Evolutionary conservation across 2,329 filamentous ascomycete genomes (phyloP), one percentile per base, ranked within the genome.

Genomic region (Fonsecaea multimorphosa): DNA sequence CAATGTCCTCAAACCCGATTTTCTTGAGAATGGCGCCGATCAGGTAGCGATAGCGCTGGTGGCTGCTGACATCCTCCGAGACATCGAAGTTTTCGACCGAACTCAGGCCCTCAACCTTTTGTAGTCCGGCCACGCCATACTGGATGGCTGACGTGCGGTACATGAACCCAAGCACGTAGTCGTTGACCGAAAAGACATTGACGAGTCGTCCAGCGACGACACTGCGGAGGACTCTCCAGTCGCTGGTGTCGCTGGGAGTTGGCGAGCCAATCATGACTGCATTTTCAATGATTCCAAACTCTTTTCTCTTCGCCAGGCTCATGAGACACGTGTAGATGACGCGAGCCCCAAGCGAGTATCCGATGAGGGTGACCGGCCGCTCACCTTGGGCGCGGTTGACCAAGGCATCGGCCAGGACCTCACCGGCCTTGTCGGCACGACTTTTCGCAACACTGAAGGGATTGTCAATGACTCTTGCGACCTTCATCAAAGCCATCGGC

Each of bases 111-210:
- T 87, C 78, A 27, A 96, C 86, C 34, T 87, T 83, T 75, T 97
- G 91, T 1, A 98, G 80, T 0, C 93, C 94, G 0, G 93, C 93
- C 49, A 97, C 87, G 2, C 93, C 93, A 46, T 91, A 85, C 69
- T 95, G 90, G 31, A 96, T 85, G 65, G 89, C 93, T 46, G 91
- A 92, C 1, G 92, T 89, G 52, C 93, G 88, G 76, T 97, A 97
- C 19, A 97, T 81, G 75, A 97, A 94, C 0, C 88, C 93, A 0
- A 97, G 86, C 34, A 97, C 88, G 73, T 92, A 91, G 77, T 97
- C 93, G 66, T 95, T 93, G 59, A 89, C 87, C 1, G 91, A 94
- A 78, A 90, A 97, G 8, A 94, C 92, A 72, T 97, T 97, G 72
- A 96, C 90, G 7, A 97, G 84, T 64, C 90, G 86, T 1, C 93